These are phyloP conservation scores for Blastomyces silverae DNA, from an alignment of 2,329 filamentous ascomycete genomes.

Conservation along the genomic window DNA sequence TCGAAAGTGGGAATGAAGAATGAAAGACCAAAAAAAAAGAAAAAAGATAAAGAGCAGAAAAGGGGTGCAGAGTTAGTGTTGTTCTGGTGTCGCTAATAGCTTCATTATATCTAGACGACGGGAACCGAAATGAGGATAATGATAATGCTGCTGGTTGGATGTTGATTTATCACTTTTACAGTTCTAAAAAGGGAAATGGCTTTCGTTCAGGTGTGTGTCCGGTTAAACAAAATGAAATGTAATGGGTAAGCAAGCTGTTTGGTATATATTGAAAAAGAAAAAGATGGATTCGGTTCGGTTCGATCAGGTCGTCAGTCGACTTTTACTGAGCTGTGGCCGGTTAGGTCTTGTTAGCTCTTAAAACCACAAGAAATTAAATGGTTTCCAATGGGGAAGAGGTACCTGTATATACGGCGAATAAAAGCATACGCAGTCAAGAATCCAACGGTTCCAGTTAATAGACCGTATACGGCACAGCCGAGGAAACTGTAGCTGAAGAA, in stretches of 20 bases:
- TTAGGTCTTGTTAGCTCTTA: background rate
- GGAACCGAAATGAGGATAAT: background rate
- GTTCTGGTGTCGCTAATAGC: conserved; percentile 1
- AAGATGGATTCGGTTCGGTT: background rate
- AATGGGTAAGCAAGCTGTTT: background rate
- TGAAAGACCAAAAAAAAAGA: background rate
- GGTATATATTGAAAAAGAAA: background rate
- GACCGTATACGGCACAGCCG: conserved; percentile 71
- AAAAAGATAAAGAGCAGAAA: background rate
- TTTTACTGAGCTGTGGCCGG: conserved; percentile 19
- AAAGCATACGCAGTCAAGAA: conserved; percentile 81
- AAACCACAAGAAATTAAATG: background rate
- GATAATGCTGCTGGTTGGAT: no score
- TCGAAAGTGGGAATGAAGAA: background rate
- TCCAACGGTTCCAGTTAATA: conserved; percentile 75
- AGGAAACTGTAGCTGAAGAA: conserved; percentile 83
- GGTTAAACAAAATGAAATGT: background rate
- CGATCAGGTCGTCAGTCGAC: conserved; percentile 15
- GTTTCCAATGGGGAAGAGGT: conserved; percentile 7
- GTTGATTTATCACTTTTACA: background rate
- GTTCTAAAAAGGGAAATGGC: background rate
- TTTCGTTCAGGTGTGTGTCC: background rate
- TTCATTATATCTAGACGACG: background rate
- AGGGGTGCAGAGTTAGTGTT: no score
- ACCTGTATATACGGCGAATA: conserved; percentile 75